Base-by-base conservation (phyloP, 208 protist species). In the Crithidia acanthocephali region DNA sequence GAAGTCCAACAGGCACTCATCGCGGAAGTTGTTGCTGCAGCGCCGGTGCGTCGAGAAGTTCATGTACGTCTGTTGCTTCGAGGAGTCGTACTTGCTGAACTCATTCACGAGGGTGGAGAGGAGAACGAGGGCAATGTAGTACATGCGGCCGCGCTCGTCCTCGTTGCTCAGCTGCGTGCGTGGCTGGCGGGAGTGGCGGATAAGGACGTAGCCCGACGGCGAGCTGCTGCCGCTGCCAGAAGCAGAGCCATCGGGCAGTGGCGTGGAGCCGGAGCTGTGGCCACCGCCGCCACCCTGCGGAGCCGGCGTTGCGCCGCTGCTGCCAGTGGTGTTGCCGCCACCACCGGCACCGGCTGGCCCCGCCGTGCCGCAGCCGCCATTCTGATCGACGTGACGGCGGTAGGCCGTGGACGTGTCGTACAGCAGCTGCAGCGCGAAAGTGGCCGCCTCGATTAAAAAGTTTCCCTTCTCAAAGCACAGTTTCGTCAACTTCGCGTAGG, bases 1-100 rank as follows among this genome's bases (percentile, higher is more conserved):
- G 63, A 96, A 79, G 44, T 83, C 76, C 18, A 88, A 73, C 66
- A 93, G 53, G 40, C 72, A 84, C 57, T 86, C 79, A 37, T 93
- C 87, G 9, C 82, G 80, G 59, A 94, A 96, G 72, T 93, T 93
- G 63, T 84, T 85, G 72, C 83, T 94, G 68, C 85, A 91, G 48
- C 83, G 88, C 2, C 91, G 86, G 76, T 94, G 91, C 5, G 76
- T 56, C 10, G 83, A 72, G 75, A 93, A 96, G 51, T 81, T 84
- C 77, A 94, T 81, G 74, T 85, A 94, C 15, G 82, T 90, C 25
- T 87, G 69, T 25, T 79, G 69, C 58, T 82, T 86, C 27, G 81
- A 84, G 22, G 83, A 85, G 76, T 94, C 89, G 75, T 86, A 89
- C 65, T 83, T 84, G 59, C 79, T 84, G 56, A 90, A 86, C 76